These are phyloP conservation scores for Ophiocordyceps camponoti-rufipedis DNA, from an alignment of 2,329 filamentous ascomycete genomes.

Conservation along the genomic window DNA sequence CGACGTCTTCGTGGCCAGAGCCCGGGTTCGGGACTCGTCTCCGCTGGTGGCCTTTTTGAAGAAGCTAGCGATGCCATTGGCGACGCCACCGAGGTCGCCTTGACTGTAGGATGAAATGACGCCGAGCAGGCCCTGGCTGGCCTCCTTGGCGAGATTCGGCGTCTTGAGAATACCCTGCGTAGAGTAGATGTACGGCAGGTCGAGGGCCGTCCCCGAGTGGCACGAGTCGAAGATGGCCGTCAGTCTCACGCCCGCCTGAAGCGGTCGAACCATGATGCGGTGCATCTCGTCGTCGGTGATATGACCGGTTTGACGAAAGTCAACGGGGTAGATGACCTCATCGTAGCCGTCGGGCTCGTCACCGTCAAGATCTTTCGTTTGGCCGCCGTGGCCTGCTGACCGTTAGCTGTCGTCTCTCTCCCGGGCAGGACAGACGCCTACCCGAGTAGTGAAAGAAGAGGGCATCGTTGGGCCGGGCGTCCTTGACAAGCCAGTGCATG, in stretches of 20 bases:
- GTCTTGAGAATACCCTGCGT: conserved; percentile 52
- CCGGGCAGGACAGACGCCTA: conserved; percentile 21
- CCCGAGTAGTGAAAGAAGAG: conserved; percentile 96
- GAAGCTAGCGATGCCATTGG: conserved; percentile 61
- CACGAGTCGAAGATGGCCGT: conserved; percentile 49
- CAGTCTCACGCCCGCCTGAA: conserved; percentile 36
- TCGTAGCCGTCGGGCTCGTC: conserved; percentile 71
- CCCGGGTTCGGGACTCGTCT: conserved; percentile 63
- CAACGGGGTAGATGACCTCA: conserved; percentile 70
- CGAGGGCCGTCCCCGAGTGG: conserved; percentile 47
- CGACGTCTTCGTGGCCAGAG: conserved; percentile 77
- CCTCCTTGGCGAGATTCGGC: conserved; percentile 50
- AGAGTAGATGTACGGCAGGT: conserved; percentile 51
- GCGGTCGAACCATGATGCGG: conserved; percentile 45
- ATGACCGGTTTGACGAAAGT: conserved; percentile 62
- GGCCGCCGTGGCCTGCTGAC: conserved; percentile 52
- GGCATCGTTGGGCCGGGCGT: conserved; percentile 80
- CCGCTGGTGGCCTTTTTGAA: conserved; percentile 79
- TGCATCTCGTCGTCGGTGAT: conserved; percentile 78
- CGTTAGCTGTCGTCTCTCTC: background rate
- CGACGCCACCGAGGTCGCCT: conserved; percentile 70
- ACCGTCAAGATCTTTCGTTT: conserved; percentile 60
- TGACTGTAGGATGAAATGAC: conserved; percentile 39
- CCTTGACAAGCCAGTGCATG: conserved; percentile 97
- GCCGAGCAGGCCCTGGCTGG: conserved; percentile 42